Conservation (phyloP, 2,329 filamentous ascomycete species). For the Pezicula rhizophila region DNA sequence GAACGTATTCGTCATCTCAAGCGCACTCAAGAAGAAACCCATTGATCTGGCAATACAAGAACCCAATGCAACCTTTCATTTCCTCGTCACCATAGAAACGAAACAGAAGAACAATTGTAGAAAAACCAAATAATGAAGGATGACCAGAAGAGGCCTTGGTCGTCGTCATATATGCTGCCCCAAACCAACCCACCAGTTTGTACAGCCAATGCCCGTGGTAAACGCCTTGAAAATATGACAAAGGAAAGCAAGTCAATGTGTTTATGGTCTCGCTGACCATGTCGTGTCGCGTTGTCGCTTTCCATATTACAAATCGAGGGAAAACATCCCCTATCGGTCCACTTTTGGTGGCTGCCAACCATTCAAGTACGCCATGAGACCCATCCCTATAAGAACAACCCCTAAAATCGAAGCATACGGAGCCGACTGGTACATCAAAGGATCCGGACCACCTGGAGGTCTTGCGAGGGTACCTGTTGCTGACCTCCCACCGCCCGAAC, state of each 20-base stretch:
- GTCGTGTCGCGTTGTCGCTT: neutral
- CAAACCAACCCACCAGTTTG: conserved; percentile 14
- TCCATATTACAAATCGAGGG: conserved; percentile 1
- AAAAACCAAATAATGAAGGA: neutral
- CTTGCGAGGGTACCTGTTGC: conserved; percentile 28
- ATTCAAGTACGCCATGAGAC: conserved; percentile 81
- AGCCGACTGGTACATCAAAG: conserved; percentile 48
- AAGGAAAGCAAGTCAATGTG: conserved; percentile 17
- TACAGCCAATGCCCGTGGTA: conserved; percentile 11
- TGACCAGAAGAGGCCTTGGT: conserved; percentile 5
- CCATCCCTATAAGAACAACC: conserved; percentile 74
- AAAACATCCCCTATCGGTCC: conserved; percentile 18
- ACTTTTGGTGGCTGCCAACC: conserved; percentile 56
- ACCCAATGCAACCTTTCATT: conserved; percentile 9
- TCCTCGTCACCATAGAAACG: conserved; percentile 9
- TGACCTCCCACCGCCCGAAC: conserved; percentile 10
- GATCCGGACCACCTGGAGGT: conserved; percentile 37
- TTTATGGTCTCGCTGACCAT: conserved; percentile 7
- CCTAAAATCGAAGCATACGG: conserved; percentile 80
- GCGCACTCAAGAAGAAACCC: conserved; percentile 10
- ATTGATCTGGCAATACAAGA: neutral
- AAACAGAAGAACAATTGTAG: conserved; percentile 1
- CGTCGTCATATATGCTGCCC: conserved; percentile 12
- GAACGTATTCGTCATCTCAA: conserved; percentile 6
- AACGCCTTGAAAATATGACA: conserved; percentile 14